phyloP scores from a whole-genome alignment of 768 basidiomycete species.

The Glaciozyma antarctica region DNA sequence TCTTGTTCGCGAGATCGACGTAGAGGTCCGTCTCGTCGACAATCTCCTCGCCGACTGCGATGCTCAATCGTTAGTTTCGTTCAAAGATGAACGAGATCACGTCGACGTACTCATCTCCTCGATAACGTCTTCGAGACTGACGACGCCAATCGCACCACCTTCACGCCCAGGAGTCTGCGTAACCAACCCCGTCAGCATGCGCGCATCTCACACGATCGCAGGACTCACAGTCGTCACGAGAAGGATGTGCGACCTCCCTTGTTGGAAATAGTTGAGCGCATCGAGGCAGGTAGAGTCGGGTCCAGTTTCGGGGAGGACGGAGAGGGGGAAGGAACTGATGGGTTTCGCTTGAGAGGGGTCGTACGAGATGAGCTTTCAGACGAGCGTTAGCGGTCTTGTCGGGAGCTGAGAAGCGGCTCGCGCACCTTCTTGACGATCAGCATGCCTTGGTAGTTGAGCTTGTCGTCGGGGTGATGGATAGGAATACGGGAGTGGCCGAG shows the following conservation, averaged over 20 bases:
- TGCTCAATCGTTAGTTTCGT: constrained; percentile 45
- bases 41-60: constrained; percentile 10
- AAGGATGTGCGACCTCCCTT: constrained; percentile 83
- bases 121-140: constrained; percentile 51
- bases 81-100: constrained; percentile 40
- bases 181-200: neutral
- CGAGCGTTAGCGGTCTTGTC: too few relatives aligned
- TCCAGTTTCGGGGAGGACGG: constrained; percentile 77
- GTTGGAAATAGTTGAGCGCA: constrained; percentile 80
- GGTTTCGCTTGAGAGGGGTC: constrained; percentile 43
- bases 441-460: constrained; percentile 65
- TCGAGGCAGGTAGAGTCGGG: constrained; percentile 90
- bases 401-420: too few relatives aligned
- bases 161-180: constrained; percentile 56
- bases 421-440: constrained; percentile 38
- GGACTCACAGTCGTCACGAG: constrained; percentile 56
- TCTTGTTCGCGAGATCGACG: constrained; percentile 32
- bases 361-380: constrained; percentile 30
- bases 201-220: too few relatives aligned
- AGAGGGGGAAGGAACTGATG: constrained; percentile 64
- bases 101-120: constrained; percentile 50
- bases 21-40: constrained; percentile 35
- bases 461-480: constrained; percentile 62
- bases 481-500: constrained; percentile 64
- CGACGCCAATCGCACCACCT: constrained; percentile 80